Percentiles rank a stretch among this genome's conserved stretches.
These are phyloP conservation scores for Xylogone sp. DNA, from an alignment of 2,329 filamentous ascomycete genomes.

Conservation along the genomic window DNA sequence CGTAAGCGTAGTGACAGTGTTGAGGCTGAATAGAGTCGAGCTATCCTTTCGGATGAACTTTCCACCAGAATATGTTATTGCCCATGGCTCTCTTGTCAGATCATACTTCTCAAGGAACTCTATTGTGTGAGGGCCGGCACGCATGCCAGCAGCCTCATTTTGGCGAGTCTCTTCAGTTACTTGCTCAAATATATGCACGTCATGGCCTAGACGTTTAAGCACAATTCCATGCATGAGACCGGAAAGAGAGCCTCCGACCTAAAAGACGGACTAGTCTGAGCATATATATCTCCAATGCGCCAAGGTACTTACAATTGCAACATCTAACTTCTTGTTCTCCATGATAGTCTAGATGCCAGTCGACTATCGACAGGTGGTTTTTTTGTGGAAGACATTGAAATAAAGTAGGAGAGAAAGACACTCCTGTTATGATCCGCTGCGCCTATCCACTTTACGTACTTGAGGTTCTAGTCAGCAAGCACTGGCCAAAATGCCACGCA, in stretches of 20 bases:
- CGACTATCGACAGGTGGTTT: too few species aligned
- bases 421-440: too few species aligned
- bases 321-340: background rate
- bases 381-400: too few species aligned
- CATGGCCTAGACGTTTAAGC: background rate
- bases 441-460: too few species aligned
- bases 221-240: background rate
- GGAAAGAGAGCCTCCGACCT: conserved; percentile 1
- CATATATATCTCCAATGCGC: too few species aligned
- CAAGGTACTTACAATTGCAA: background rate
- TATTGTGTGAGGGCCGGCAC: background rate
- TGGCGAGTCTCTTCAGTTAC: background rate
- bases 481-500: too few species aligned
- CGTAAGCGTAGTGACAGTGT: background rate
- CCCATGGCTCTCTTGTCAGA: background rate
- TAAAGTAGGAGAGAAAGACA: too few species aligned
- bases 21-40: background rate
- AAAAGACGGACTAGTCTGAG: background rate
- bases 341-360: background rate
- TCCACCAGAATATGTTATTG: background rate
- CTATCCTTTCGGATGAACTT: background rate
- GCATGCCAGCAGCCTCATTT: background rate
- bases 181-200: background rate
- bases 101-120: background rate
- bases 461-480: too few species aligned